Base-by-base conservation (phyloP, 805 yeast genomes). In the Myxozyma geophila region DNA sequence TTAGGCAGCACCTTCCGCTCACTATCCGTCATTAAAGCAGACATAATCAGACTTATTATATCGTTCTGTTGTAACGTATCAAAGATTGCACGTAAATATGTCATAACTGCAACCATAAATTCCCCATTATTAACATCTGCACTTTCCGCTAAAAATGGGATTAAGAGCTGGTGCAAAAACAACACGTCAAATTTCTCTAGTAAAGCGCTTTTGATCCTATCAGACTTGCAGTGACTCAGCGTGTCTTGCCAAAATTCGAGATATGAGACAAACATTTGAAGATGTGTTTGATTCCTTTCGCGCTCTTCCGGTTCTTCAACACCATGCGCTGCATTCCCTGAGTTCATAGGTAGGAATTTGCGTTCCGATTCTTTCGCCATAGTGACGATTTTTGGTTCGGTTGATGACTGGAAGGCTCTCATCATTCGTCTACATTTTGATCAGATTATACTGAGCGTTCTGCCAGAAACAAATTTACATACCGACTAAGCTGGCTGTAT, bases 181-280 rank as follows among this genome's bases (percentile, higher is more conserved):
- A 73, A 44, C 12, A 52, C 28, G 28, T 73, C 70, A 54, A 73
- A 71, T 47, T 73, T 70, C 15, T 60, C 66, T 50, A 71, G 43
- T 19, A 73, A 58, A 2, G 54, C 15, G n/a, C 59, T 23, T 19
- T 46, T 44, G 41, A 73, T 58, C 23, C 41, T 28, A 1, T 52
- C 54, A 7, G 71, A 68, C 23, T 17, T 36, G 58, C 74, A 71
- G 47, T 63, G 64, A 12, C 53, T 44, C 15, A 73, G 40, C 53
- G 71, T 58, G 53, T 73, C 74, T 51, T 73, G 75, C 75, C 74
- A 72, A 52, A 73, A 73, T 33, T 66, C 67, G 7, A 73, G 58
- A 53, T 71, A 72, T 15, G 67, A 41, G 35, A 70, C 46, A 58
- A 73, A 73, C 44, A 58, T 62, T 8, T 58, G 59, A 35, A 70